Percentiles rank a stretch among this genome's conserved stretches.
phyloP scores from a whole-genome alignment of 2,329 filamentous ascomycete genomes.

The Pyrenochaeta sp. region DNA sequence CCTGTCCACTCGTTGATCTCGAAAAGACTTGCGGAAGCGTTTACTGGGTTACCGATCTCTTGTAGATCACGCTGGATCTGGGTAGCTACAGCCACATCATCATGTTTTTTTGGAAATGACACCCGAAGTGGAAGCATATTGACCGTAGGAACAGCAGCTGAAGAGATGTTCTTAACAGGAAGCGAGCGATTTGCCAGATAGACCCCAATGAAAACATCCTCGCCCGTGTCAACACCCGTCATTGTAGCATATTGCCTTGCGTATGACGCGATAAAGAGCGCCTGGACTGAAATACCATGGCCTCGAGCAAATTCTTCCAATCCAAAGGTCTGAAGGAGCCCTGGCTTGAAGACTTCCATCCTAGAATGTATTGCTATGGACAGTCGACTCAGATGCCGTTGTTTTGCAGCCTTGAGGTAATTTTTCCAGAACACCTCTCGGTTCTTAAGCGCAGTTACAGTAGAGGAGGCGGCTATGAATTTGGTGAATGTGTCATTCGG shows the following conservation, averaged over 20 bases:
- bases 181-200: slow-evolving; percentile 82
- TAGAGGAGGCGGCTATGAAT: slow-evolving; percentile 47
- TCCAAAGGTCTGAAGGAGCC: slow-evolving; percentile 52
- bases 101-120: slow-evolving; percentile 31
- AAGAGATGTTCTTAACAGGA: slow-evolving; percentile 59
- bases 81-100: slow-evolving; percentile 62
- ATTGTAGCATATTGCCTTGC: slow-evolving; percentile 60
- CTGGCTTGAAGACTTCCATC: slow-evolving; percentile 59
- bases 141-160: slow-evolving; percentile 73
- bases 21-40: slow-evolving; percentile 69
- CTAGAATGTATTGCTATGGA: slow-evolving; percentile 38
- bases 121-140: slow-evolving; percentile 79
- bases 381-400: slow-evolving; percentile 22
- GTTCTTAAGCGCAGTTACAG: slow-evolving; percentile 10
- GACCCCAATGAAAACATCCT: slow-evolving; percentile 73
- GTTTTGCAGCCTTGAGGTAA: slow-evolving; percentile 50
- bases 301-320: slow-evolving; percentile 57
- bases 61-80: slow-evolving; percentile 74
- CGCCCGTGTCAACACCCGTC: slow-evolving; percentile 21
- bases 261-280: slow-evolving; percentile 77
- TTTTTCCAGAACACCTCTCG: slow-evolving; percentile 60
- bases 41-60: slow-evolving; percentile 64
- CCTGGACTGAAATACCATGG: slow-evolving; percentile 71
- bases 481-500: slow-evolving; percentile 49
- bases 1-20: slow-evolving; percentile 81